These are phyloP conservation scores for Nepenthes alata DNA, from an alignment of 179 eudicot species.

Conservation along the genomic window DNA sequence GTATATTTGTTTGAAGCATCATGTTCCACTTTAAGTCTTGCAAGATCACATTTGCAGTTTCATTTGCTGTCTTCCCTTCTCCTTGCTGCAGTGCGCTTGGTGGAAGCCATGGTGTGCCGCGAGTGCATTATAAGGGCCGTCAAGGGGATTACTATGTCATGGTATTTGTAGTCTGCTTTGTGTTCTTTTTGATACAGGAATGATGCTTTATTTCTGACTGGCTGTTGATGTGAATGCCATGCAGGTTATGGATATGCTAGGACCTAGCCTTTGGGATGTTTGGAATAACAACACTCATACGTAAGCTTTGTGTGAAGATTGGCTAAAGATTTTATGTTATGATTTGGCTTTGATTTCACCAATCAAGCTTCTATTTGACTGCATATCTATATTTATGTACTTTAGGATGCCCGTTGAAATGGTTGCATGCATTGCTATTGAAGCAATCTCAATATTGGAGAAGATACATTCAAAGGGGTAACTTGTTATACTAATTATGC, in stretches of 20 bases:
- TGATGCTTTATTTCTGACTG: neutral
- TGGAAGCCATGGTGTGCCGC: slow-evolving; percentile 84
- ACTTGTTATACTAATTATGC: no score
- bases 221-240: slow-evolving; percentile 3
- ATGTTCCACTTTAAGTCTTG: neutral
- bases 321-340: no score
- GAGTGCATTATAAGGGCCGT: slow-evolving; percentile 72
- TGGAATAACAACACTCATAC: slow-evolving; percentile 78
- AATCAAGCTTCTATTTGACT: neutral
- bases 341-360: neutral
- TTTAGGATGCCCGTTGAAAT: slow-evolving; percentile 83
- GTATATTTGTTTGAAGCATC: neutral
- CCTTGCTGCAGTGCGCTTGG: slow-evolving; percentile 44
- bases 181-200: no score
- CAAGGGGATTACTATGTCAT: slow-evolving; percentile 67
- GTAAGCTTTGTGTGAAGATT: slow-evolving; percentile 22
- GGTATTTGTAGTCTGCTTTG: slow-evolving; percentile 29
- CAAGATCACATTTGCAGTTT: no score
- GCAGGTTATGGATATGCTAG: slow-evolving; percentile 96
- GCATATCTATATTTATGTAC: neutral
- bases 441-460: slow-evolving; percentile 79
- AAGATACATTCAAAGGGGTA: slow-evolving; percentile 79
- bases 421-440: slow-evolving; percentile 96
- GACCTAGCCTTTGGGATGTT: slow-evolving; percentile 92
- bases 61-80: neutral